Base-by-base conservation (phyloP, 352 stramenopile genomes). In the Globisporangium rhizosaccharum region DNA sequence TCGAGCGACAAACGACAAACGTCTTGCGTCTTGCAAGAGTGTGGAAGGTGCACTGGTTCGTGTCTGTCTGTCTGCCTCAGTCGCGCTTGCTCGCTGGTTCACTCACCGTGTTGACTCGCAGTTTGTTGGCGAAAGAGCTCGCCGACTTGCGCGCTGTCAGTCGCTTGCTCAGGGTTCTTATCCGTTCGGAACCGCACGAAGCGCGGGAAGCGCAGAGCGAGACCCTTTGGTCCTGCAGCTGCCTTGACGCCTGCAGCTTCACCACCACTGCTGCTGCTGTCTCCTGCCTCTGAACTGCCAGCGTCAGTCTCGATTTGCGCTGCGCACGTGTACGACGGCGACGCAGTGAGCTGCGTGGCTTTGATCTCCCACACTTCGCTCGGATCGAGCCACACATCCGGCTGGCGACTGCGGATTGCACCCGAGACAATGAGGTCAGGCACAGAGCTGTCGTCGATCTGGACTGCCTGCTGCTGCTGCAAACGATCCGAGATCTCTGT, bases 321-420 rank as follows among this genome's bases (percentile, higher is more conserved):
- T n/a, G 90, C 97, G 11, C 92, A 97, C 36, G 84, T 96, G 75
- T 99, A 98, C 18, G 92, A 88, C 51, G 88, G 88, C 10, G 96
- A 99, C 56, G 97, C 90, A 4, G 90, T 98, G 50, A 99, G 73
- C 72, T 99, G 97, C 11, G 97, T 98, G 12, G 96, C 97, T 67
- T 98, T 97, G 39, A 99, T 94, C 71, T 99, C 98, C 97, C 97
- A 99, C 17, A 99, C 96, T 66, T 98, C 81, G 2, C 63, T 75
- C 2, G 95, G 85, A 15, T 87, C 75, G 46, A 99, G 94, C 97
- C 97, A 99, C 52, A 97, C 83, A 61, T 97, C 90, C 2, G 90
- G 88, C 52, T 80, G 72, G n/a, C 67, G 72, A 57, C 74, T 97
- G 70, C 33, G 76, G 73, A 61, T 96, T 2, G 65, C 47, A 28